A percentile compares a stretch with the other conserved stretches of the same genome.
Conservation (phyloP, 805 yeast species). For the Zygoascus biomembranicola region DNA sequence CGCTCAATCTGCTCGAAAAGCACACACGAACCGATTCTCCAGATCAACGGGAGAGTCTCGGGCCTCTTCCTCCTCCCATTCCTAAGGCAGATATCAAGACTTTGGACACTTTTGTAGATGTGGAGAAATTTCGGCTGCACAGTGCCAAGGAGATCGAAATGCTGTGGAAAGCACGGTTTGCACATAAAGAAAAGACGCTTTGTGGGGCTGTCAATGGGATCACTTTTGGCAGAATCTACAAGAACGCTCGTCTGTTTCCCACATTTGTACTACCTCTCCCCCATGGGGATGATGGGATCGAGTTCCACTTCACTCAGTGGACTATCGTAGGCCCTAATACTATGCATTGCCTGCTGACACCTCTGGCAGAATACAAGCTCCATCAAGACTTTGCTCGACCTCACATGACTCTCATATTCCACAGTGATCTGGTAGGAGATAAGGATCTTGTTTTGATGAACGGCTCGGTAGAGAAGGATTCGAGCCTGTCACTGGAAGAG, state of each 20-base stretch:
- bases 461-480: conserved; percentile 69
- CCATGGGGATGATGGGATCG: conserved; percentile 39
- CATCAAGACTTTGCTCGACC: conserved; percentile 92
- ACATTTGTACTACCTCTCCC: conserved; percentile 88
- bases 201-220: conserved; percentile 53
- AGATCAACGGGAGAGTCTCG: conserved; percentile 13
- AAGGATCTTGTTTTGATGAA: conserved; percentile 74
- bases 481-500: conserved; percentile 58
- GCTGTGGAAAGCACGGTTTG: conserved; percentile 86
- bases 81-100: conserved; percentile 46
- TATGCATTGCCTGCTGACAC: conserved; percentile 81
- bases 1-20: conserved; percentile 36
- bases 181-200: conserved; percentile 46
- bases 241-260: conserved; percentile 66
- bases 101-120: conserved; percentile 60
- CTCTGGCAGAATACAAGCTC: conserved; percentile 83
- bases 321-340: conserved; percentile 66
- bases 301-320: conserved; percentile 94
- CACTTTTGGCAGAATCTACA: conserved; percentile 55
- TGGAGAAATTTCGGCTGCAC: conserved; percentile 52
- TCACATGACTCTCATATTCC: conserved; percentile 85
- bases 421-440: conserved; percentile 55
- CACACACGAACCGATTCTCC: conserved; percentile 11
- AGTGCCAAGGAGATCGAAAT: conserved; percentile 58
- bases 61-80: conserved; percentile 26